Evolutionary conservation across 495 filamentous ascomycete genomes (phyloP).

Genomic region (Tuber umbilicatum): DNA sequence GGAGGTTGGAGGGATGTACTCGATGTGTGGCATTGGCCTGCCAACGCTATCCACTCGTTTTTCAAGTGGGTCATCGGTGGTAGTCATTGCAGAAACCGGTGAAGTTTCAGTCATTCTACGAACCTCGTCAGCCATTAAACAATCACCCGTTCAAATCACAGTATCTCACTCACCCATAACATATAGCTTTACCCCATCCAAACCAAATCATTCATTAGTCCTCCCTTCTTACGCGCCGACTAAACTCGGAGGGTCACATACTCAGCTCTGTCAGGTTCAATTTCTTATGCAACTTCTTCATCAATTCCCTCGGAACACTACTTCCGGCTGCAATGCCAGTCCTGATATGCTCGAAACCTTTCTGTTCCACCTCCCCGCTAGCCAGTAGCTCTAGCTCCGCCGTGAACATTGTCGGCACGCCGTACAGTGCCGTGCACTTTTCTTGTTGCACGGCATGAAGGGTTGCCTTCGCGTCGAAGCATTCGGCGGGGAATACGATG

Average conservation of each 20-base stretch:
- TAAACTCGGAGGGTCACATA: constrained; percentile 12
- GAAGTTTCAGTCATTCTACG: constrained; percentile 83
- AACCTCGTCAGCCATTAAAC: background rate
- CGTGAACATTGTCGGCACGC: constrained; percentile 94
- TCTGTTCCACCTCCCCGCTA: constrained; percentile 46
- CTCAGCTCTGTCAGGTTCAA: constrained; percentile 75
- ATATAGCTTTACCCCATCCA: constrained; percentile 54
- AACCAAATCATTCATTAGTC: background rate
- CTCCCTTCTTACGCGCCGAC: background rate
- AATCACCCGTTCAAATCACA: background rate
- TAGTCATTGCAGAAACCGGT: constrained; percentile 75
- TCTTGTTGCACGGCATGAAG: constrained; percentile 68
- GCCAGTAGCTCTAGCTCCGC: constrained; percentile 72
- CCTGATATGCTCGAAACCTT: constrained; percentile 62
- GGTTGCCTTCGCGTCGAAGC: constrained; percentile 72
- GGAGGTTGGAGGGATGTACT: constrained; percentile 29
- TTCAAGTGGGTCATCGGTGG: constrained; percentile 70
- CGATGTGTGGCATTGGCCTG: constrained; percentile 68
- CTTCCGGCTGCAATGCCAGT: constrained; percentile 92
- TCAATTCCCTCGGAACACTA: constrained; percentile 72
- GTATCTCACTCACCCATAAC: constrained; percentile 55
- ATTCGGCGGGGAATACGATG: constrained; percentile 80
- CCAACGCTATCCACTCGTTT: constrained; percentile 75
- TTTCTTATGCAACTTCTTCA: constrained; percentile 68
- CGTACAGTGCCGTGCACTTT: constrained; percentile 76